These are phyloP conservation scores for Hypoxylon subgilvum DNA, from an alignment of 495 filamentous ascomycete genomes.

Conservation along the genomic window DNA sequence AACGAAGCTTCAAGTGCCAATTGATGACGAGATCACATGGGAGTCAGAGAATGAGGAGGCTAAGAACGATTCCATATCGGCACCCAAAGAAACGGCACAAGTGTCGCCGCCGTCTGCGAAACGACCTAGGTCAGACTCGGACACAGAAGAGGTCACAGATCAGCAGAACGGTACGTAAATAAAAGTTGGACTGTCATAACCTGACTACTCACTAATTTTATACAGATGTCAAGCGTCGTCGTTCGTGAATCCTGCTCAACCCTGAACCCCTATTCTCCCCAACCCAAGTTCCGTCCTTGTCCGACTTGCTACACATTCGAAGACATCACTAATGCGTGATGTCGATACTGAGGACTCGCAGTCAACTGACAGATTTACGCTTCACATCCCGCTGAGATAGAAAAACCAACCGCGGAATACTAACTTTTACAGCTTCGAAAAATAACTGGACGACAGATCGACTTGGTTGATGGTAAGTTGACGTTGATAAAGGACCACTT, in stretches of 20 bases:
- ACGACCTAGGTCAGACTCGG: constrained; percentile 34
- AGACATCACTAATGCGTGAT: constrained; percentile 24
- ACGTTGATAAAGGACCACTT: constrained; percentile 10
- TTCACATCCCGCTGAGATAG: not conserved
- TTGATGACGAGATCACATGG: constrained; percentile 51
- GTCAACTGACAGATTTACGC: constrained; percentile 21
- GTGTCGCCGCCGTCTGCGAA: constrained; percentile 41
- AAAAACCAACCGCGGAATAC: constrained; percentile 18
- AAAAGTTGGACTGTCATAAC: not conserved
- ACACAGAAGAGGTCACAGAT: constrained; percentile 22
- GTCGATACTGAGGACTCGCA: constrained; percentile 14
- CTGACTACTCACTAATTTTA: constrained; percentile 35
- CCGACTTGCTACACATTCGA: constrained; percentile 12
- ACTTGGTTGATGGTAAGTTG: constrained; percentile 36
- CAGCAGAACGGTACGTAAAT: constrained; percentile 50
- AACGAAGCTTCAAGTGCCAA: constrained; percentile 12
- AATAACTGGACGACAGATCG: constrained; percentile 6
- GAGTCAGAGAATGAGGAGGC: constrained; percentile 53
- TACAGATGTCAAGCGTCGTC: constrained; percentile 59
- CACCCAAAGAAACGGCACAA: constrained; percentile 39
- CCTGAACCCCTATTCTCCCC: not conserved
- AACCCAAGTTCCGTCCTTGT: constrained; percentile 2
- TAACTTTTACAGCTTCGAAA: constrained; percentile 34
- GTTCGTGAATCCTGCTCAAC: constrained; percentile 42
- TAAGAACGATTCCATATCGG: constrained; percentile 32